Evolutionary conservation across 257 asterid species (phyloP), one percentile per base, ranked within the genome.

Genomic region (Anisodus tanguticus): DNA sequence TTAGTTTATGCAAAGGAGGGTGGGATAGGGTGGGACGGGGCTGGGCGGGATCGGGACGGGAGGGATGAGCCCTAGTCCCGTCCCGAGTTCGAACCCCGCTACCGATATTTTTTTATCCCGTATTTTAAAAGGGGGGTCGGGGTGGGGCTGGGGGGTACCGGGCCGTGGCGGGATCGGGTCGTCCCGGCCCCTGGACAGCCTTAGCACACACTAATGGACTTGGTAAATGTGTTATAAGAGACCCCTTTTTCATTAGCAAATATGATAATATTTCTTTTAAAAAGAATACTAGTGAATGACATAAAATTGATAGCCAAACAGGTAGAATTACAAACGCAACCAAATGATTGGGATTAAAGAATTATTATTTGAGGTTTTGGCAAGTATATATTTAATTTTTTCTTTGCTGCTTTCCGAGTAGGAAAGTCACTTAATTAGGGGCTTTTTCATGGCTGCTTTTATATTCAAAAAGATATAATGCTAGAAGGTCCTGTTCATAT

Each of bases 361-460:
- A 26, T 71, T 51, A 3, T 49, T 76, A 26, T 76, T 51, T 13
- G 0, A 76, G 12, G 4, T 49, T 76, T 76, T 51, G 47, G 10
- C 79, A 51, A 47, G 64, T 3, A 31, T 31, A 31, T 31, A 12
- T 53, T 76, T 51, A 51, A 26, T 51, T 13, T 76, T 63, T 53
- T 26, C 10, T 17, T 70, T 43, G 37, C 35, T 66, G 81, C 86
- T 84, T 81, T 86, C 90, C 94, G 39, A 86, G 83, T 67, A 54
- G 88, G 91, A 87, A 31, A 82, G 62, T 85, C 90, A 89, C 84
- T 64, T 54, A 69, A 59, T 8, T 47, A 15, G 53, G 54, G 41
- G 2, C 4, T 4, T 72, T 63, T 76, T 12, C 43, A 12, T 51
- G 62, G n/a, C 4, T 76, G 26, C 63, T 82, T 80, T 70, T 37